A percentile compares a stretch with the other conserved stretches of the same genome.
Evolutionary conservation across 148 eudicot genomes (phyloP).

Genomic region (Camellia japonica): DNA sequence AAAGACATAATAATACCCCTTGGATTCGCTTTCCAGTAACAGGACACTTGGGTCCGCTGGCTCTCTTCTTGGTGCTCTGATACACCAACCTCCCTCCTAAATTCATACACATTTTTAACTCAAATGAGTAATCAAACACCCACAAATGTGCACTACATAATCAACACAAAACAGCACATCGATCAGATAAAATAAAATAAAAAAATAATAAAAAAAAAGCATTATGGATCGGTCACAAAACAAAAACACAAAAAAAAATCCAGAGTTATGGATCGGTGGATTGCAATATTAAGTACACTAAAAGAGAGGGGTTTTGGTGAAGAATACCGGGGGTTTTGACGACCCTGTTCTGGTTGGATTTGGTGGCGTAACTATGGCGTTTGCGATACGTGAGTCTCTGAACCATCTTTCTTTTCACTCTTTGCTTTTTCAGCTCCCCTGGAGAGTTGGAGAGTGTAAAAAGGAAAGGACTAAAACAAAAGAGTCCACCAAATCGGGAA

Average conservation of each 20-base stretch:
- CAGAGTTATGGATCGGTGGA: not conserved
- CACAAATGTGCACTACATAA: not conserved
- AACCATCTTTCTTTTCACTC: slow-evolving; percentile 26
- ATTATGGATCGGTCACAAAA: not conserved
- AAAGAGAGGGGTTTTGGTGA: not conserved
- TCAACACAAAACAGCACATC: not conserved
- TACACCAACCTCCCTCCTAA: slow-evolving; percentile 54
- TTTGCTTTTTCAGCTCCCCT: not conserved
- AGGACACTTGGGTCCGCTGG: slow-evolving; percentile 60
- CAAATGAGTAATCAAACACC: slow-evolving; percentile 6
- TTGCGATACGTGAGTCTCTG: slow-evolving; percentile 44
- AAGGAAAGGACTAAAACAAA: slow-evolving; percentile 11
- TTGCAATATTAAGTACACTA: not conserved
- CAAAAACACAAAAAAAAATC: not conserved
- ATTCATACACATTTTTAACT: slow-evolving; percentile 10
- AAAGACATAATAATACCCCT: slow-evolving; percentile 32
- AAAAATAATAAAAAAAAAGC: not conserved
- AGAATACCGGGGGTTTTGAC: slow-evolving; percentile 47
- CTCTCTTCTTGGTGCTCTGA: slow-evolving; percentile 59
- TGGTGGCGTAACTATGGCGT: slow-evolving; percentile 54
- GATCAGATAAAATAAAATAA: not conserved
- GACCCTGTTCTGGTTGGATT: slow-evolving; percentile 45
- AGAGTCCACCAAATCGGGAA: not conserved
- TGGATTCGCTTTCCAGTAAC: slow-evolving; percentile 60
- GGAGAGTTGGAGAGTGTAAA: not conserved